Conservation (phyloP, 2,329 filamentous ascomycete species). For the Hymenoscyphus salicellus region DNA sequence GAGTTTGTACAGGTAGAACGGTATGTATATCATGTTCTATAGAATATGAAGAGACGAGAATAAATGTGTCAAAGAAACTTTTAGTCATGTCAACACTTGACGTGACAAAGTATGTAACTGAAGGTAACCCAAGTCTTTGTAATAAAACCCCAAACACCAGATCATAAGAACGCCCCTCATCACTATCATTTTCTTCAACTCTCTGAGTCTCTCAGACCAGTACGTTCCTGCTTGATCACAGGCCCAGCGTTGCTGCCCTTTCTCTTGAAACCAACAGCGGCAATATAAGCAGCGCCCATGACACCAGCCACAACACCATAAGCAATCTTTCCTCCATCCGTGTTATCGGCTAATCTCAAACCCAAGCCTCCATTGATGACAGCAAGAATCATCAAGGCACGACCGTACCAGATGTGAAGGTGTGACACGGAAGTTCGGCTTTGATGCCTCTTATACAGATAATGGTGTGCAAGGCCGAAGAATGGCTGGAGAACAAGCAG, state of each 20-base stretch:
- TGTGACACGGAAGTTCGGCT: slow-evolving; percentile 52
- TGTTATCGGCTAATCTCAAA: slow-evolving; percentile 47
- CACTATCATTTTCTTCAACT: neutral
- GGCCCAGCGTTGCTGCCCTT: slow-evolving; percentile 12
- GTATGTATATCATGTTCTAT: neutral
- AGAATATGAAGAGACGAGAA: neutral
- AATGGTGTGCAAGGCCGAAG: slow-evolving; percentile 57
- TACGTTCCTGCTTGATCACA: neutral
- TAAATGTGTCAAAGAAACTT: neutral
- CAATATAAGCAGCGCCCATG: slow-evolving; percentile 46
- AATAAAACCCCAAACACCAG: neutral
- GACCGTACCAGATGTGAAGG: slow-evolving; percentile 61
- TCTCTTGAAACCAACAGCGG: slow-evolving; percentile 25
- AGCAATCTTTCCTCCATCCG: slow-evolving; percentile 45
- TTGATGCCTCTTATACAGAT: slow-evolving; percentile 47
- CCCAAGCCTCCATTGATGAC: slow-evolving; percentile 64
- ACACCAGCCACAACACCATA: slow-evolving; percentile 56
- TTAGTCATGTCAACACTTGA: neutral
- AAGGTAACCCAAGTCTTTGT: neutral
- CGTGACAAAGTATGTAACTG: neutral
- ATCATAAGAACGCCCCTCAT: neutral
- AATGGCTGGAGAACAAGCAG: slow-evolving; percentile 57
- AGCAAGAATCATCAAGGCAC: slow-evolving; percentile 55
- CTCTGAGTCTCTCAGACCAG: neutral
- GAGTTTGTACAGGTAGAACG: neutral